Conservation (phyloP, 495 filamentous ascomycete genomes). For the Penicillium turbatum region DNA sequence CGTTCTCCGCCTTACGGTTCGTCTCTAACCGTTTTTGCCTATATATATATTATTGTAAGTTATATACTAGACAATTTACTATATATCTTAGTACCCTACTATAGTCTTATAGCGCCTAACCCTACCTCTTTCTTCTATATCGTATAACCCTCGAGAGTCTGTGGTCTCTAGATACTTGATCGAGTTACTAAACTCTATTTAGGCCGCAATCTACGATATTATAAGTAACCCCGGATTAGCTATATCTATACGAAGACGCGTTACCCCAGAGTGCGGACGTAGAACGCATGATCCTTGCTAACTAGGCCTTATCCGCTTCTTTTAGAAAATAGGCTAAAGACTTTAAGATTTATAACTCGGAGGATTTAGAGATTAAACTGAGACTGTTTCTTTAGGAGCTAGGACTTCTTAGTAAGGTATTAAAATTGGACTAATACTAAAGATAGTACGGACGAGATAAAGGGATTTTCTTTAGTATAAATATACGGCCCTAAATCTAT, state of each 20-base stretch:
- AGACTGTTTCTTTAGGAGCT: neutral
- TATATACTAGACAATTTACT: no score
- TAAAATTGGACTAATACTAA: no score
- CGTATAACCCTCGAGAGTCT: no score
- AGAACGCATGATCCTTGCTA: neutral
- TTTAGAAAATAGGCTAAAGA: neutral
- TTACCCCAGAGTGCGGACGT: neutral
- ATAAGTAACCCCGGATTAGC: neutral
- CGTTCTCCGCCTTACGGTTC: no score
- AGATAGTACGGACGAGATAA: neutral
- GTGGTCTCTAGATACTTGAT: no score
- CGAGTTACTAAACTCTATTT: no score
- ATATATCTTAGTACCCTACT: no score
- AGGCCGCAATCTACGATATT: no score
- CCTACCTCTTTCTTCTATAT: no score
- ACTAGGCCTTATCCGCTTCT: neutral
- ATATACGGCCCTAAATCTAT: neutral
- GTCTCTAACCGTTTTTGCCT: no score
- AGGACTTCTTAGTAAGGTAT: neutral
- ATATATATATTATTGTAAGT: no score
- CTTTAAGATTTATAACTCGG: neutral
- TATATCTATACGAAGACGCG: neutral
- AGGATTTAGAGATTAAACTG: neutral
- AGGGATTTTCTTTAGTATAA: neutral
- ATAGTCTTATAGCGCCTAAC: no score